A percentile compares a stretch with the other conserved stretches of the same genome.
phyloP scores from a whole-genome alignment of 106 monocot species.

The Dendrobium officinale region DNA sequence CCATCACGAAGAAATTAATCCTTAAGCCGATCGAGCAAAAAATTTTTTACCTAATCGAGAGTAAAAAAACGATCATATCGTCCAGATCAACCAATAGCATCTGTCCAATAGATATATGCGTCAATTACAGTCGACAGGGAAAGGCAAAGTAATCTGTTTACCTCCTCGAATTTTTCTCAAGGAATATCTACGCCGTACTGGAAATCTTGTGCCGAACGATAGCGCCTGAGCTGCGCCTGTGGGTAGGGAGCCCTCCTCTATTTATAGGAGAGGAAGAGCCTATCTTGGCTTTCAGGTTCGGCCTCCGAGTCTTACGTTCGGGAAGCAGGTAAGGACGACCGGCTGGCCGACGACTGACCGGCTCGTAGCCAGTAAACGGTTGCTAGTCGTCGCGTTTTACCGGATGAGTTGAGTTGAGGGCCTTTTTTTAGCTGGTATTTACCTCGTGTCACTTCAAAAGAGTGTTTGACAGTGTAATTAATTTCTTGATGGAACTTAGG shows the following conservation, averaged over 20 bases:
- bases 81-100: neutral
- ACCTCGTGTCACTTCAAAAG: no score
- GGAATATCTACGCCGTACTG: neutral
- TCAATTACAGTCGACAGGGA: neutral
- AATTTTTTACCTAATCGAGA: neutral
- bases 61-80: neutral
- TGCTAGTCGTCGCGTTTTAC: neutral
- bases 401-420: no score
- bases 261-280: neutral
- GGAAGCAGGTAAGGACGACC: neutral
- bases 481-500: no score
- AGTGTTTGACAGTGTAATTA: no score
- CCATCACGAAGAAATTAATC: slow-evolving; percentile 2
- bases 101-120: neutral
- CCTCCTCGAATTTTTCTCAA: neutral
- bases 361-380: neutral
- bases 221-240: neutral
- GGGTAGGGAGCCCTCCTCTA: neutral
- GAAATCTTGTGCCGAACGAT: no score
- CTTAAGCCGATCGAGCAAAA: neutral
- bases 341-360: neutral
- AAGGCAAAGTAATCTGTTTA: neutral
- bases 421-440: no score
- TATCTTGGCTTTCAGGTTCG: neutral
- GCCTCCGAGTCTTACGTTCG: neutral